A percentile compares a stretch with the other conserved stretches of the same genome.
Evolutionary conservation across 345 rosid species (phyloP).

Genomic region (Citrus mangshanensis): DNA sequence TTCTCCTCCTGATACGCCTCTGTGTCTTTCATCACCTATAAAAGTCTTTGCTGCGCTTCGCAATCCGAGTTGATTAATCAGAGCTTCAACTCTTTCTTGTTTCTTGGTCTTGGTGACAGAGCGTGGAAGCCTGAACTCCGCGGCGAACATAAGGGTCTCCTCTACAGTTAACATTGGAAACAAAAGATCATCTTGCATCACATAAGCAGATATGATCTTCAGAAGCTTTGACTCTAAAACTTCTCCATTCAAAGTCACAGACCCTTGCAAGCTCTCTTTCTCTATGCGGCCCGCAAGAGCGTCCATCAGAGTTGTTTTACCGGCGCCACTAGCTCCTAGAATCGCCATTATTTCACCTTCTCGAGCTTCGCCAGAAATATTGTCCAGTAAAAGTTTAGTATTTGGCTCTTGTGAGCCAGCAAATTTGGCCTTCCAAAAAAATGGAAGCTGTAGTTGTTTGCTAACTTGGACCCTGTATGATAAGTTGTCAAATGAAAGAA

Average conservation of each 20-base stretch:
- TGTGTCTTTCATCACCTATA: slow-evolving; percentile 40
- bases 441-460: no score
- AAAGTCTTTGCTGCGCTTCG: slow-evolving; percentile 34
- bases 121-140: slow-evolving; percentile 37
- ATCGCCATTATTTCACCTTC: slow-evolving; percentile 41
- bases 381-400: no score
- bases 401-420: no score
- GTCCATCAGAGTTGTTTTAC: slow-evolving; percentile 39
- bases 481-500: no score
- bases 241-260: slow-evolving; percentile 30
- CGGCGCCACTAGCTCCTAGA: slow-evolving; percentile 42
- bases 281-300: slow-evolving; percentile 33
- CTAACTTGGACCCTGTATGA: no score
- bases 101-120: slow-evolving; percentile 28
- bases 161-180: slow-evolving; percentile 42
- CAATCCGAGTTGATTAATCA: slow-evolving; percentile 38
- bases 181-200: slow-evolving; percentile 39
- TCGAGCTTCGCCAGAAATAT: slow-evolving; percentile 27
- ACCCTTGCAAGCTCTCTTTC: slow-evolving; percentile 31
- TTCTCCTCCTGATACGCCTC: slow-evolving; percentile 43
- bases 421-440: no score
- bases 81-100: slow-evolving; percentile 28
- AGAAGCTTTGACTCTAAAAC: slow-evolving; percentile 29
- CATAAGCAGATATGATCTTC: slow-evolving; percentile 41
- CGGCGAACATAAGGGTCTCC: slow-evolving; percentile 41